Base-by-base conservation (phyloP, 306 rosid species). In the Prunus padus region DNA sequence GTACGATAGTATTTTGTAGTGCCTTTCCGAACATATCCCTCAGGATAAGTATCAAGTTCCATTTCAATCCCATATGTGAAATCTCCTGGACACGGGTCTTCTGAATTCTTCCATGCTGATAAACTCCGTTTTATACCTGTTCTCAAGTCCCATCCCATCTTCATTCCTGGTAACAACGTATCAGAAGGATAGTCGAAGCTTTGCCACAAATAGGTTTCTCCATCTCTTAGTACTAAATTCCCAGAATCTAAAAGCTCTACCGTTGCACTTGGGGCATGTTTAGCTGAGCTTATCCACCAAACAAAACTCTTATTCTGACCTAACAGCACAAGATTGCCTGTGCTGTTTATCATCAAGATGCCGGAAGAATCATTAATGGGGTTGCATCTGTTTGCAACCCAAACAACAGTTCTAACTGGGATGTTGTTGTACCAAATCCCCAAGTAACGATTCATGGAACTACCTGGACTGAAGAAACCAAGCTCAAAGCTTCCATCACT, bases 1-100 rank as follows among this genome's bases (percentile, higher is more conserved):
- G 62, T 69, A 8, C 92, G 65, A 4, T 54, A 25, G 59, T 18
- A 79, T 50, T 73, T 55, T 10, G 13, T 2, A 1, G 72, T 46
- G 0, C 82, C 88, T 2, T 56, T 67, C 83, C 85, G 75, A 62
- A 83, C 57, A 0, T 57, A 37, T 0, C 71, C 12, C 65, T 90
- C 92, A 0, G 89, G 89, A 46, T 55, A 72, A 5, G n/a, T 54
- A 25, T 47, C 76, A 30, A 49, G 80, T 7, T 22, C 77, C 11
- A 73, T 49, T 4, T 22, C 74, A 31, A 62, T 1, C 50, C 78
- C 71, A 61, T 0, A 28, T 18, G 51, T 82, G 0, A 81, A 66
- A 42, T 73, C 65, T 61, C 92, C 92, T 0, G 84, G 79, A 46
- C 86, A n/a, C n/a, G n/a, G n/a, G 44, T 87, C 90, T 14, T 90